phyloP scores from a whole-genome alignment of 1,139 yeast species.

The Zygoascus sp. region DNA sequence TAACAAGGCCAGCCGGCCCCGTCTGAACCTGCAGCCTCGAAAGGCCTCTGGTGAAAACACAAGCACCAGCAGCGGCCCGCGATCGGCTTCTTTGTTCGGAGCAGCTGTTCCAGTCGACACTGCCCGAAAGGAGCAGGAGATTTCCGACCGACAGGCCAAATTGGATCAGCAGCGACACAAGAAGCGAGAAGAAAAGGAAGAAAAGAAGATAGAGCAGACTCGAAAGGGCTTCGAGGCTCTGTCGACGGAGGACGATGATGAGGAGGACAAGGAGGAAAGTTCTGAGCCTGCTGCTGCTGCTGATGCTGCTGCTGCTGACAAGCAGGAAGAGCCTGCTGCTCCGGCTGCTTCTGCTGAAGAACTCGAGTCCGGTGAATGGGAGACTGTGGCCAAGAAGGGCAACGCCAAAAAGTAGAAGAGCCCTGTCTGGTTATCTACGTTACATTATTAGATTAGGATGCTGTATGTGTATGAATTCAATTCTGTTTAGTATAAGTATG shows the following conservation, averaged over 20 bases:
- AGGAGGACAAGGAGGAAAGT: constrained; percentile 37
- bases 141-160: constrained; percentile 28
- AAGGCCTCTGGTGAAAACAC: constrained; percentile 18
- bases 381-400: constrained; percentile 42
- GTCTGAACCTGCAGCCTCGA: constrained; percentile 30
- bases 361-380: constrained; percentile 56
- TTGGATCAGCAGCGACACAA: constrained; percentile 24
- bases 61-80: constrained; percentile 20
- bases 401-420: background rate
- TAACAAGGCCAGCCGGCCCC: constrained; percentile 20
- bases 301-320: constrained; percentile 34
- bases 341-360: constrained; percentile 34
- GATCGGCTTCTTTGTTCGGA: constrained; percentile 34
- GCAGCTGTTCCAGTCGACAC: constrained; percentile 38
- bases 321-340: constrained; percentile 36
- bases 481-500: too few species aligned
- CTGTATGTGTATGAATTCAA: constrained; percentile 5
- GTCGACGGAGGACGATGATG: constrained; percentile 62
- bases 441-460: constrained; percentile 2
- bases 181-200: constrained; percentile 15
- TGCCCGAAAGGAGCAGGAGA: constrained; percentile 23
- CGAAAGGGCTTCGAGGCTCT: constrained; percentile 53
- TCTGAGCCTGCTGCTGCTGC: constrained; percentile 17
- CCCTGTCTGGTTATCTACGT: constrained; percentile 5
- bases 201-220: constrained; percentile 22